These are phyloP conservation scores for Termitomyces sp. DNA, from an alignment of 768 basidiomycete genomes.

Conservation along the genomic window DNA sequence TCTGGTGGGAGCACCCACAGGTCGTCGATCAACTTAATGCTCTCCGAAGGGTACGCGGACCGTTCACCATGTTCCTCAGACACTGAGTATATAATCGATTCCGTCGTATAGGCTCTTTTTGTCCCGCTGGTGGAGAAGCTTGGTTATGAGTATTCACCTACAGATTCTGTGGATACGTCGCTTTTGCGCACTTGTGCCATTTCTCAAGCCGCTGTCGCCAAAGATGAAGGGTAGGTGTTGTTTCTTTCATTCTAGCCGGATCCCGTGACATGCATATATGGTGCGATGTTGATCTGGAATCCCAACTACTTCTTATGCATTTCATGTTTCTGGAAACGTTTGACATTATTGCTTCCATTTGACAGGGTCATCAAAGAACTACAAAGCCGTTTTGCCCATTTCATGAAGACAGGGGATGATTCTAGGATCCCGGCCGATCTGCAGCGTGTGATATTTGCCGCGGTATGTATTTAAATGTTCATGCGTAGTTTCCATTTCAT, in stretches of 20 bases:
- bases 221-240: constrained; percentile 18
- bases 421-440: constrained; percentile 80
- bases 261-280: not conserved
- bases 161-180: constrained; percentile 62
- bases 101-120: constrained; percentile 47
- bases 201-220: constrained; percentile 32
- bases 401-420: constrained; percentile 67
- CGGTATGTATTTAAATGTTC: constrained; percentile 29
- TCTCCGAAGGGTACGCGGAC: constrained; percentile 47
- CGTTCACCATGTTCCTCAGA: not conserved
- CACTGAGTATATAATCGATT: constrained; percentile 1
- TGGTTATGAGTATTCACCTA: constrained; percentile 66
- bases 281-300: not conserved
- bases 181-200: constrained; percentile 76
- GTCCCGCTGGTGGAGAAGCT: constrained; percentile 71
- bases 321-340: not conserved
- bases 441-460: constrained; percentile 45
- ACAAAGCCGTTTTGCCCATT: constrained; percentile 61
- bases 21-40: constrained; percentile 49
- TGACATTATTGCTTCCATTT: not conserved
- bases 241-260: not conserved
- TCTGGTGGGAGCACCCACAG: constrained; percentile 80
- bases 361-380: constrained; percentile 72
- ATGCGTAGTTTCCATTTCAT: not conserved
- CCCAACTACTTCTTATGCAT: not conserved